Percentiles rank a stretch among this genome's conserved stretches.
Conservation (phyloP, 257 asterid species). For the Petunia secreta region DNA sequence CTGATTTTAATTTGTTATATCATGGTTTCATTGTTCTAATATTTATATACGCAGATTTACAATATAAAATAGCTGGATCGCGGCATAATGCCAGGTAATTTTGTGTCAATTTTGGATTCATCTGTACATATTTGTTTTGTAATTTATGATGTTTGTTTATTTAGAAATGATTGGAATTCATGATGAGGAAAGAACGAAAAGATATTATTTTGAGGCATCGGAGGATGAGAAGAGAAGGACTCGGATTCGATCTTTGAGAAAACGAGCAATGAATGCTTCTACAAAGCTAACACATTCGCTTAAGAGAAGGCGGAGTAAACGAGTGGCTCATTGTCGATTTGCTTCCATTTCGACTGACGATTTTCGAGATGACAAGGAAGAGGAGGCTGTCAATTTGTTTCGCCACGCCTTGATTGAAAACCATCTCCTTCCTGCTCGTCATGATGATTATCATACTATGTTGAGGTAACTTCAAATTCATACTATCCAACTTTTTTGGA, state of each 20-base stretch:
- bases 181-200: constrained; percentile 44
- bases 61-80: constrained; percentile 30
- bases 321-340: constrained; percentile 66
- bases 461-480: constrained; percentile 58
- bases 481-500: neutral
- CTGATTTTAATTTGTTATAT: constrained; percentile 9
- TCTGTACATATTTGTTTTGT: neutral
- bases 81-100: constrained; percentile 71
- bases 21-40: neutral
- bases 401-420: constrained; percentile 68
- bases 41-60: constrained; percentile 43
- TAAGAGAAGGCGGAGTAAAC: constrained; percentile 47
- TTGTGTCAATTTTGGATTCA: constrained; percentile 7
- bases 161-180: constrained; percentile 41
- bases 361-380: constrained; percentile 79
- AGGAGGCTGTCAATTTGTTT: constrained; percentile 65
- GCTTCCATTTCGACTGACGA: constrained; percentile 76
- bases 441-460: constrained; percentile 86
- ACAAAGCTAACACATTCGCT: constrained; percentile 43
- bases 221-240: constrained; percentile 55
- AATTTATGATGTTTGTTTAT: neutral
- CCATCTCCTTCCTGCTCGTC: constrained; percentile 73
- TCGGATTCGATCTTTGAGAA: constrained; percentile 49
- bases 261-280: constrained; percentile 48
- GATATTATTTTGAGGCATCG: constrained; percentile 47